Conservation (phyloP, 441 rosid genomes). For the Aquilaria agallochum region DNA sequence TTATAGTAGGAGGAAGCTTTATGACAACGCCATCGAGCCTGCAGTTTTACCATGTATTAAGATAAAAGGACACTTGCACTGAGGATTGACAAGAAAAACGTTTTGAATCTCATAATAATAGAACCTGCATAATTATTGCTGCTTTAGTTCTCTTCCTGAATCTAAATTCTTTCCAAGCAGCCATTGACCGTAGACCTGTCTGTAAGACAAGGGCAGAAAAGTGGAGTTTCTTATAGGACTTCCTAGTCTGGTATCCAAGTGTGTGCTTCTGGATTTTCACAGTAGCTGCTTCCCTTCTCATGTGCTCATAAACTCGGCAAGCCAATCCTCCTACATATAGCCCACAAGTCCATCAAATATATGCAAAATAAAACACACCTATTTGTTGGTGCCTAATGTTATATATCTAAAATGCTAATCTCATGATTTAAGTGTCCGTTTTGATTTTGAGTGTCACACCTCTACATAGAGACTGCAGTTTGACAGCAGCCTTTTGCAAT, state of each 20-base stretch:
- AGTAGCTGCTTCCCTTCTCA: conserved; percentile 73
- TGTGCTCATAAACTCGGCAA: conserved; percentile 41
- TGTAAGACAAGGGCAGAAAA: conserved; percentile 63
- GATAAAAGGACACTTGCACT: conserved; percentile 5
- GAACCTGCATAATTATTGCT: conserved; percentile 74
- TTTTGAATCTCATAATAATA: conserved; percentile 12
- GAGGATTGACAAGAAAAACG: background rate
- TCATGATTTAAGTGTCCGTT: too few relatives aligned
- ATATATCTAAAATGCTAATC: too few relatives aligned
- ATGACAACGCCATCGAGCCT: conserved; percentile 87
- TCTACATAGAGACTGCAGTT: conserved; percentile 76
- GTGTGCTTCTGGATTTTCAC: conserved; percentile 83
- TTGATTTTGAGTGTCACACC: conserved; percentile 35
- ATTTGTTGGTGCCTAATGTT: too few relatives aligned
- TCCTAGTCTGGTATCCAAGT: conserved; percentile 58
- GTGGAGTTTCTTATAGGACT: conserved; percentile 58
- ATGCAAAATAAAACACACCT: background rate
- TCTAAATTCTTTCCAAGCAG: conserved; percentile 78
- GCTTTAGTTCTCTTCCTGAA: conserved; percentile 74
- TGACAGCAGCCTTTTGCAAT: conserved; percentile 55
- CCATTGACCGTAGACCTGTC: conserved; percentile 75
- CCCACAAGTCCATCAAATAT: background rate
- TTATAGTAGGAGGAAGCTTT: conserved; percentile 57
- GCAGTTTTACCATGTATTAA: conserved; percentile 19
- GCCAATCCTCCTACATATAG: conserved; percentile 69